Evolutionary conservation across 2,329 filamentous ascomycete genomes (phyloP).

Genomic region (Dryadomyces quercus-mongolicae): DNA sequence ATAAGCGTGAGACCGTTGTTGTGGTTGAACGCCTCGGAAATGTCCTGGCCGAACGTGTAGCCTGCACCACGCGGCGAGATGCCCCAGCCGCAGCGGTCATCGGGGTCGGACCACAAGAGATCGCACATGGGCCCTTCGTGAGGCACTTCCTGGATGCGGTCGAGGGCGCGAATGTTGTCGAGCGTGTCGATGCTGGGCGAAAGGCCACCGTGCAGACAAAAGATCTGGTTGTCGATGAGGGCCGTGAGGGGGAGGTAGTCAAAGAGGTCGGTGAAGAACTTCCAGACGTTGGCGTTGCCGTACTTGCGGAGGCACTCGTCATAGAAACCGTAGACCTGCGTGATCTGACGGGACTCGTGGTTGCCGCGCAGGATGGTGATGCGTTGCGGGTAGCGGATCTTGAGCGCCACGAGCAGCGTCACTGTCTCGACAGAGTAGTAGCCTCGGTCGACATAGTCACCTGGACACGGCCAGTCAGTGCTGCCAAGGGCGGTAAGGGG

Average conservation of each 20-base stretch:
- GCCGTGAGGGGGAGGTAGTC: conserved; percentile 96
- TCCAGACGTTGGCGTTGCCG: conserved; percentile 98
- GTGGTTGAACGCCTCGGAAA: conserved; percentile 97
- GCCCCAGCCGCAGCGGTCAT: conserved; percentile 92
- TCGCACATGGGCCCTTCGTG: conserved; percentile 99
- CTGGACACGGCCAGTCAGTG: conserved; percentile 31
- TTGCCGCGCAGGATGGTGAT: conserved; percentile 98
- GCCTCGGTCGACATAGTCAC: conserved; percentile 96
- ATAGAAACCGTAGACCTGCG: conserved; percentile 98
- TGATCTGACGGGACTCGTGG: conserved; percentile 98
- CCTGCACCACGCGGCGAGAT: conserved; percentile 90
- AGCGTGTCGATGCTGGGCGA: conserved; percentile 93
- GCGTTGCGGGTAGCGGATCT: conserved; percentile 94
- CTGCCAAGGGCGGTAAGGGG: neutral
- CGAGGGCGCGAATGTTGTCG: conserved; percentile 88
- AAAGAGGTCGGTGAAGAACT: conserved; percentile 97
- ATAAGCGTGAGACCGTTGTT: conserved; percentile 96
- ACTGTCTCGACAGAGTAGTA: conserved; percentile 99
- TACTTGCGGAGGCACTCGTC: conserved; percentile 98
- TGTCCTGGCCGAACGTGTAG: conserved; percentile 93
- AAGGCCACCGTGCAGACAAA: conserved; percentile 93
- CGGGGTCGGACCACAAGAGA: conserved; percentile 93
- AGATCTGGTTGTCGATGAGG: conserved; percentile 97
- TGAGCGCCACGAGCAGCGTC: conserved; percentile 87
- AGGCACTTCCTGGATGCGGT: conserved; percentile 95